Conservation (phyloP, 2,329 filamentous ascomycete genomes). For the Stachybotrys chartarum region DNA sequence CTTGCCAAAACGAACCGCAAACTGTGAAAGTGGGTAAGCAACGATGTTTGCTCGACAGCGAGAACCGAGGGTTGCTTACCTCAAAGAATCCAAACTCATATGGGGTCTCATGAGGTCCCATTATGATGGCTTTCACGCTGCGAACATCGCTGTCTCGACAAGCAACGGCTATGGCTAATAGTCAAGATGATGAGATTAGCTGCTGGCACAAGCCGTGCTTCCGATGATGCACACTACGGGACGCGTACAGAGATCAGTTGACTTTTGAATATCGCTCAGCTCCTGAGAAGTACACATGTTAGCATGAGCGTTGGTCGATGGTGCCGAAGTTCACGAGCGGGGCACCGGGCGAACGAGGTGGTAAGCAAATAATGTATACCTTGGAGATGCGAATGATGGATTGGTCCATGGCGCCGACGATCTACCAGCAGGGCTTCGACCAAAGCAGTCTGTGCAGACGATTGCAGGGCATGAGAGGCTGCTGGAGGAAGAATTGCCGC, state of each 20-base stretch:
- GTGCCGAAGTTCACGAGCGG: slow-evolving; percentile 5
- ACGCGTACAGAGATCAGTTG: slow-evolving; percentile 70
- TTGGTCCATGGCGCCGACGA: slow-evolving; percentile 50
- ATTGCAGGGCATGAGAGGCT: not conserved
- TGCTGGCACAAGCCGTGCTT: not conserved
- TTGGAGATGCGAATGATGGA: slow-evolving; percentile 83
- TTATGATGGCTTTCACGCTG: slow-evolving; percentile 77
- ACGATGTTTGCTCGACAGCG: not conserved
- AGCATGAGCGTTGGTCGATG: slow-evolving; percentile 5
- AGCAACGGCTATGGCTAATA: slow-evolving; percentile 72
- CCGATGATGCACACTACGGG: not conserved
- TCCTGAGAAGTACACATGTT: slow-evolving; percentile 46
- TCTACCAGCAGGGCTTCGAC: not conserved
- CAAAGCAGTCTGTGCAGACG: not conserved
- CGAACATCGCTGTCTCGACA: slow-evolving; percentile 85
- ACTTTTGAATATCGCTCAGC: slow-evolving; percentile 76
- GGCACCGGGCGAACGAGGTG: slow-evolving; percentile 12
- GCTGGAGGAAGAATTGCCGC: not conserved
- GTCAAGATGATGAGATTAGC: slow-evolving; percentile 4
- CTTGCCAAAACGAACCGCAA: slow-evolving; percentile 68
- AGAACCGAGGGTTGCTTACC: slow-evolving; percentile 38
- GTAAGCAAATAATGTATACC: slow-evolving; percentile 36
- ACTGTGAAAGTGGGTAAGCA: slow-evolving; percentile 38
- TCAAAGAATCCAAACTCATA: slow-evolving; percentile 98
- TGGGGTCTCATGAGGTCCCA: slow-evolving; percentile 88